Base-by-base conservation (phyloP, 1,139 yeast species). In the Schizosaccharomyces versatilis region DNA sequence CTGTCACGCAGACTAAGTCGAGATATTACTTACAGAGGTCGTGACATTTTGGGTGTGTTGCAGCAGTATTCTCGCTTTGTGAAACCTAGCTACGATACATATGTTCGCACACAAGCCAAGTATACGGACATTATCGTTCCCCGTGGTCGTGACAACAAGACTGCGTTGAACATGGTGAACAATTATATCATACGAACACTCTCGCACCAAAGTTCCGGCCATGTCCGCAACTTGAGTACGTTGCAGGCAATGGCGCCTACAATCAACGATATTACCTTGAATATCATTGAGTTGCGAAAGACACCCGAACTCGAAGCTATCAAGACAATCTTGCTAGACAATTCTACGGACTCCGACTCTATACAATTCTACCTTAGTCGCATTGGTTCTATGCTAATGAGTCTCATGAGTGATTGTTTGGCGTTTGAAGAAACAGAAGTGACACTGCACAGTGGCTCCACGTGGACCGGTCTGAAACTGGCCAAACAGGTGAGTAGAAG, bases 11-110 rank as follows among this genome's bases (percentile, higher is more conserved):
- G 55, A 52, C 12, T 52, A n/a, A 36, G 19, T n/a, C 19, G 54
- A n/a, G 54, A 52, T 12, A 52, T 52, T 14, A 39, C 17, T 12
- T 38, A 52, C 24, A 24, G 54, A 17, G 48, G 42, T 14, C 71
- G 98, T 59, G 95, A 86, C 62, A 69, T 88, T 47, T 72, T 70
- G 2, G 94, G 95, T 1, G 83, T 88, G 38, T 74, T 90, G 61
- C 74, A 77, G 59, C 98, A 90, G 65, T 90, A 97, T 97, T 81
- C 83, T 60, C 69, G 71, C 32, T 88, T 81, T 67, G 98, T 90
- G 41, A 90, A 88, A 65, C 98, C 98, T 14, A 84, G 86, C 65
- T 88, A 94, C 9, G 88, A 81, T 24, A 71, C 78, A 52, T 77
- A 74, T 61, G 81, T 90, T 24, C 75, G 74, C 58, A 93, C 94